phyloP scores from a whole-genome alignment of 768 basidiomycete genomes.

The Vishniacozyma victoriae region DNA sequence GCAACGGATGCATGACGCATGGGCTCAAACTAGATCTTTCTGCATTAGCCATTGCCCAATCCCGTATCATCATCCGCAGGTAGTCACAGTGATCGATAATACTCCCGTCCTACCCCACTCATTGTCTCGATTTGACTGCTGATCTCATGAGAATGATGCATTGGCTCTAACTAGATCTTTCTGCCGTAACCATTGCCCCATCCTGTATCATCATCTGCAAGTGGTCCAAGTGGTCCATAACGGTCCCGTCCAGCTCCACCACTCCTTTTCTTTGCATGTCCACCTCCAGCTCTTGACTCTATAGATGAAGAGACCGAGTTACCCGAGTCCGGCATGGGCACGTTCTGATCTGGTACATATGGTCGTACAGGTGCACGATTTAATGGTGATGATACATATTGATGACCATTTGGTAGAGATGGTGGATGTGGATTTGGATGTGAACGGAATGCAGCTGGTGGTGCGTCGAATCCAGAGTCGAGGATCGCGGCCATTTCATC shows the following conservation, averaged over 20 bases:
- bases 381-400: neutral
- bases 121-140: too few species aligned
- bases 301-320: slow-evolving; percentile 26
- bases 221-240: slow-evolving; percentile 42
- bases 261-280: slow-evolving; percentile 45
- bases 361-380: neutral
- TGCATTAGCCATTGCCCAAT: slow-evolving; percentile 19
- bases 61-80: slow-evolving; percentile 32
- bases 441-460: slow-evolving; percentile 20
- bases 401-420: neutral
- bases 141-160: too few species aligned
- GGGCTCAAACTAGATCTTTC: too few species aligned
- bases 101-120: slow-evolving; percentile 23
- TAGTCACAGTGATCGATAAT: slow-evolving; percentile 41
- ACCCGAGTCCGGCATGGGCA: slow-evolving; percentile 5
- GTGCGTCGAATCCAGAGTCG: slow-evolving; percentile 72
- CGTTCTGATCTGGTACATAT: neutral
- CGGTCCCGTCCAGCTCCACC: slow-evolving; percentile 27
- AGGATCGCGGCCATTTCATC: slow-evolving; percentile 88
- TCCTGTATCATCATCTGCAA: slow-evolving; percentile 32
- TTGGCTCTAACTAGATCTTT: too few species aligned
- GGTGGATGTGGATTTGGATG: slow-evolving; percentile 26
- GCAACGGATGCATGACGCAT: too few species aligned
- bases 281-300: slow-evolving; percentile 26
- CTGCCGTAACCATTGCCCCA: slow-evolving; percentile 20